Base-by-base conservation (phyloP, 345 rosid genomes). In the Cardamine occulta region DNA sequence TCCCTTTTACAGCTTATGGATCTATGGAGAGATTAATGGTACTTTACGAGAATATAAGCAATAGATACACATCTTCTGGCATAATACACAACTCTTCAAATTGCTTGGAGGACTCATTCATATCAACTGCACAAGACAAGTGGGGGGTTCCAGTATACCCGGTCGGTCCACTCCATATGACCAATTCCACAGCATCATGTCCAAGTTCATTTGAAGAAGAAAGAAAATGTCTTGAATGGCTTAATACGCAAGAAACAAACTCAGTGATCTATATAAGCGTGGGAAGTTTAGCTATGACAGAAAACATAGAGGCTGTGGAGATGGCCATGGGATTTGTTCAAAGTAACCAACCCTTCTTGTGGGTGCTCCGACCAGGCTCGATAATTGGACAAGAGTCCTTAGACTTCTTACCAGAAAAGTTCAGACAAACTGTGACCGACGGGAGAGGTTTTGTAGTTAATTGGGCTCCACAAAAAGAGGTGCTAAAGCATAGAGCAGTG, bases 391-490 rank as follows among this genome's bases (percentile, higher is more conserved):
- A 66, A 0, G 26, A 66, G 3, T 63, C 56, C 29, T 15, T 47
- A 7, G 78, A 57, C 6, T 55, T 47, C 10, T 48, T 78, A 29
- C 77, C 81, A 0, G 56, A 77, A 37, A 64, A 17, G 53, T 80
- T 84, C 47, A 44, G 18, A 32, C 73, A 71, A 37, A 40, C 45
- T 19, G 66, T 80, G 54, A 51, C 8, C 6, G 78, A 75, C 9
- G 83, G 72, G 42, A 74, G 73, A 49, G 84, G 87, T 8, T 80
- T 60, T 72, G 77, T 80, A 11, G 84, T 83, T 26, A 79, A 81
- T 51, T 87, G 88, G 86, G 86, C 85, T 2, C 87, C 88, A 2
- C 86, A 79, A 15, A 80, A 54, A 66, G 75, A 80, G 34, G 86
- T 87, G 15, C 14, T 83, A 53, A 63, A 66, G 18, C 75, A 84